phyloP scores from a whole-genome alignment of 2,329 filamentous ascomycete species.

The Pezicula neosporulosa region DNA sequence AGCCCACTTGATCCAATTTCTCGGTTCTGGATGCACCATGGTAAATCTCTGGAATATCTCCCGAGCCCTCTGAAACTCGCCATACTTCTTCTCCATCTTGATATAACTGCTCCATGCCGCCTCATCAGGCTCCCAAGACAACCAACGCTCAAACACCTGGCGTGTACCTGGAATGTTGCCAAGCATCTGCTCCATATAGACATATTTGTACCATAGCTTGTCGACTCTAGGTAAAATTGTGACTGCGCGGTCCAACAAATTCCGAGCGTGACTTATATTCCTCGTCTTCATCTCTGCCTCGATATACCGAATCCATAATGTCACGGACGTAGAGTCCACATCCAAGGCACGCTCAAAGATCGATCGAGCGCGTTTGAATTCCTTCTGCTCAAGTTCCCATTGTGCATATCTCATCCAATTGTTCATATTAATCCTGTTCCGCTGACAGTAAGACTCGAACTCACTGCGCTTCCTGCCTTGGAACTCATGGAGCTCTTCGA shows the following conservation, averaged over 20 bases:
- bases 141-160: constrained; percentile 96
- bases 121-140: constrained; percentile 97
- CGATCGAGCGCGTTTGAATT: constrained; percentile 85
- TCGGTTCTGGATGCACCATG: constrained; percentile 86
- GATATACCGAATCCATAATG: constrained; percentile 88
- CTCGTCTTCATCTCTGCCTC: constrained; percentile 94
- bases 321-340: constrained; percentile 81
- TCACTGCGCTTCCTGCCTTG: constrained; percentile 94
- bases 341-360: constrained; percentile 95
- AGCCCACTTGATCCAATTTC: constrained; percentile 99
- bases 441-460: constrained; percentile 95
- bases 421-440: constrained; percentile 93
- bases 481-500: constrained; percentile 97
- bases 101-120: constrained; percentile 95
- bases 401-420: constrained; percentile 98
- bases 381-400: constrained; percentile 98
- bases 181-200: constrained; percentile 97
- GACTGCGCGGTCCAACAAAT: constrained; percentile 91
- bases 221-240: constrained; percentile 87
- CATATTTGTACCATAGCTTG: constrained; percentile 99
- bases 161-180: constrained; percentile 89
- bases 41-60: constrained; percentile 89
- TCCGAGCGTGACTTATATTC: constrained; percentile 96
- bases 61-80: constrained; percentile 85
- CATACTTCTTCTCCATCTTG: constrained; percentile 93